These are phyloP conservation scores for Vitis hybrid DNA, from an alignment of 177 flowering plant species.

Conservation along the genomic window DNA sequence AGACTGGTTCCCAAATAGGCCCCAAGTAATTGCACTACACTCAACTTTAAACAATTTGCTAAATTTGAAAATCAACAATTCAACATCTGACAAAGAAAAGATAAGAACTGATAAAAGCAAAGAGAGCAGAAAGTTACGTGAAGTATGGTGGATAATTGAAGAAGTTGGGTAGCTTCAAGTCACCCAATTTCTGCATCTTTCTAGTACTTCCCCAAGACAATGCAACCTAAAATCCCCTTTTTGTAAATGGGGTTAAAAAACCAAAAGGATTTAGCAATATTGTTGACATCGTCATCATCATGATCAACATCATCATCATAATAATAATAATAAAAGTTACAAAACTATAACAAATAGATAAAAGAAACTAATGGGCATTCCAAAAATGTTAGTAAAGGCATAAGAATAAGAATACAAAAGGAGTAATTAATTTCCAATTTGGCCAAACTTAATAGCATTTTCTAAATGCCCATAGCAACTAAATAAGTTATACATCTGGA, in stretches of 20 bases:
- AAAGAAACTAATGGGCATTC: too few species aligned
- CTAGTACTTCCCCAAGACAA: not conserved
- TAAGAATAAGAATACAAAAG: too few species aligned
- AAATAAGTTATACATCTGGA: too few species aligned
- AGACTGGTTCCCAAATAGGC: too few species aligned
- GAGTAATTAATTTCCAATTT: too few species aligned
- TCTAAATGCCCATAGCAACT: too few species aligned
- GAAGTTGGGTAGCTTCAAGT: constrained; percentile 82
- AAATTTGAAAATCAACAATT: not conserved
- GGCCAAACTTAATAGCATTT: too few species aligned
- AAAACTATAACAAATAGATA: not conserved
- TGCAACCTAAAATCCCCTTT: not conserved
- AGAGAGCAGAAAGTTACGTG: constrained; percentile 44
- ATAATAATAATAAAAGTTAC: not conserved
- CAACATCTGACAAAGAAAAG: not conserved
- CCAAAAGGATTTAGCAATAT: not conserved
- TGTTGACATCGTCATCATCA: too few species aligned
- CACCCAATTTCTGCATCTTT: constrained; percentile 82
- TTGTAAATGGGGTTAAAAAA: not conserved
- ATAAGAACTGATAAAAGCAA: not conserved
- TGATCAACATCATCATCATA: too few species aligned
- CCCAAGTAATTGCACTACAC: not conserved
- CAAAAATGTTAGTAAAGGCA: too few species aligned
- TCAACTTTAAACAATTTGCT: not conserved
- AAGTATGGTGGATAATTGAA: constrained; percentile 89